phyloP scores from a whole-genome alignment of 257 asterid species.

The Solanum phureja region DNA sequence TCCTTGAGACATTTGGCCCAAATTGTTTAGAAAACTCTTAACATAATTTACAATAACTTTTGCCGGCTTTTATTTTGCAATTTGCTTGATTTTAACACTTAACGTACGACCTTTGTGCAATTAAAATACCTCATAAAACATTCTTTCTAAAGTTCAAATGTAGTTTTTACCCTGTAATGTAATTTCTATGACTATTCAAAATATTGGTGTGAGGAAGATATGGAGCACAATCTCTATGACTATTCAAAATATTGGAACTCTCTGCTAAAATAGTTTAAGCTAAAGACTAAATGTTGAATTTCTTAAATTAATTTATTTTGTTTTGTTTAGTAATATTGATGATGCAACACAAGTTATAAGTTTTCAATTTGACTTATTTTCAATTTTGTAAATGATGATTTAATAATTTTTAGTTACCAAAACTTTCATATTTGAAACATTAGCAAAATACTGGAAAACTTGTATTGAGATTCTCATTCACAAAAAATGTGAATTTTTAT shows the following conservation, averaged over 20 bases:
- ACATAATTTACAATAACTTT: not conserved
- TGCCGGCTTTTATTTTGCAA: not conserved
- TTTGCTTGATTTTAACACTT: not conserved
- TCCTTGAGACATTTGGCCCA: not conserved
- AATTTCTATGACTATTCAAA: not conserved
- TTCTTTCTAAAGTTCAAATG: not conserved
- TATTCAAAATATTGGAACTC: not conserved
- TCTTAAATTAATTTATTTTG: not conserved
- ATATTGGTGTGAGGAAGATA: not conserved
- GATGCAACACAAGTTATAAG: not conserved
- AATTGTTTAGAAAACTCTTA: not conserved
- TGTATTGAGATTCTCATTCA: not conserved
- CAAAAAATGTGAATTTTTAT: not conserved
- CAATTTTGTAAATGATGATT: not conserved
- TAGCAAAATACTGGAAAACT: not conserved
- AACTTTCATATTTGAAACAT: not conserved
- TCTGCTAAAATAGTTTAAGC: not conserved
- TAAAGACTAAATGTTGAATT: not conserved
- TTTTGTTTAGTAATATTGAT: no score
- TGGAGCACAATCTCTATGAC: not conserved
- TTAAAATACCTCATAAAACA: not conserved
- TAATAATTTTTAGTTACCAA: not conserved
- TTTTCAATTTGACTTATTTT: not conserved
- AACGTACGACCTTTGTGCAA: not conserved
- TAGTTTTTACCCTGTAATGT: not conserved